Percentiles rank a stretch among this genome's conserved stretches.
These are phyloP conservation scores for Cochlearia excelsa DNA, from an alignment of 345 rosid species.

Conservation along the genomic window DNA sequence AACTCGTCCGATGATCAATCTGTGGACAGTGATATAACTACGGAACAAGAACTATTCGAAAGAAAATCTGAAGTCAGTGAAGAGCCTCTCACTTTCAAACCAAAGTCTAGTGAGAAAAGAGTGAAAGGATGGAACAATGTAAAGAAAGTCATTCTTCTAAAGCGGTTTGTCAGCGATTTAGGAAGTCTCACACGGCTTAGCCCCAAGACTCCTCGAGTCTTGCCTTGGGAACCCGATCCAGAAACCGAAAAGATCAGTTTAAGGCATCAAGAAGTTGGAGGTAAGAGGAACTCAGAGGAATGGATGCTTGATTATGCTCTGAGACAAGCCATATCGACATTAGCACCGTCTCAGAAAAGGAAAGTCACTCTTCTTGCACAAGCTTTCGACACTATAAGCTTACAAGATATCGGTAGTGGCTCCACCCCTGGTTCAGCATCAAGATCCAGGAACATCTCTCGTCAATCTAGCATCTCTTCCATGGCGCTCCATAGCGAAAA, in stretches of 20 bases:
- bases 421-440: conserved; percentile 31
- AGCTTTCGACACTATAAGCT: conserved; percentile 78
- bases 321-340: conserved; percentile 61
- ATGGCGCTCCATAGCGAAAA: conserved; percentile 21
- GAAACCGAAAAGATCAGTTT: conserved; percentile 63
- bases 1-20: conserved; percentile 56
- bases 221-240: conserved; percentile 48
- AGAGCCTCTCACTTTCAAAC: conserved; percentile 29
- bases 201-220: conserved; percentile 42
- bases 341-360: conserved; percentile 72
- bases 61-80: conserved; percentile 36
- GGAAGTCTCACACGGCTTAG: conserved; percentile 57
- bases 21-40: conserved; percentile 31
- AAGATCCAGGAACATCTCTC: conserved; percentile 41
- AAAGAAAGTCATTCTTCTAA: conserved; percentile 65
- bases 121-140: conserved; percentile 78
- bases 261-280: conserved; percentile 60
- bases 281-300: conserved; percentile 69
- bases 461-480: conserved; percentile 34
- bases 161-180: conserved; percentile 76
- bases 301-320: conserved; percentile 97
- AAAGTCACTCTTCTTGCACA: conserved; percentile 88
- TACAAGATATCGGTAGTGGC: conserved; percentile 36
- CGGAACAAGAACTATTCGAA: conserved; percentile 41
- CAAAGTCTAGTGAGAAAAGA: conserved; percentile 41